Base-by-base conservation (phyloP, 495 filamentous ascomycete species). In the Neurospora sp. region DNA sequence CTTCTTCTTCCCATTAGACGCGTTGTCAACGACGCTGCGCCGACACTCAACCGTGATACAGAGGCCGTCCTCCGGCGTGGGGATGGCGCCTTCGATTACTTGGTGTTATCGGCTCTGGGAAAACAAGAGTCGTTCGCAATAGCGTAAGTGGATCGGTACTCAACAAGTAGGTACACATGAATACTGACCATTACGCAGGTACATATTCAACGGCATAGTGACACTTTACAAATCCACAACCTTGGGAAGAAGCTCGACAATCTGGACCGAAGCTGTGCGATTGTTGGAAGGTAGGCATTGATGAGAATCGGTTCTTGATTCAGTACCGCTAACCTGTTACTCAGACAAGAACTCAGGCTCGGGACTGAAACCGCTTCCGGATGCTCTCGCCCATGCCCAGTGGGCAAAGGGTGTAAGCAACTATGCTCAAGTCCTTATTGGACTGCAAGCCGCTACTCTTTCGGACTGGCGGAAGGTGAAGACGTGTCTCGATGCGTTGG, bases 1-100 rank as follows among this genome's bases (percentile, higher is more conserved):
- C 89, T 99, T 61, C 82, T 87, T 16, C 83, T 99, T 41, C 92
- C 93, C 0, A 86, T 99, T 37, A 76, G 73, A 27, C 76, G 76
- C 12, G 70, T 76, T 70, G 70, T 70, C 14, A 80, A 76, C 68
- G 27, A 65, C 6, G 53, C 53, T 65, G 38, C 74, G 2, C 48
- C 68, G 38, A 88, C 87, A 16, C 86, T 98, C 70, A 94, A 90
- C 69, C 78, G 77, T 16, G 88, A 89, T 70, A 87, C 88, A 3
- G 81, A 83, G 38, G 84, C 81, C 8, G 78, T 90, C 37, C 70
- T 88, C 65, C 84, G 83, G 8, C 84, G 85, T 69, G 87, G 86
- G 6, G 77, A 80, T 12, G 83, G 85, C 44, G 77, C 79, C 71
- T 73, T 76, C 14, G 84, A 86, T 70, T 86, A 83, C 69, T 75